These are phyloP conservation scores for Apophysomyces elegans DNA, from an alignment of 371 early-diverging fungal species.

Conservation along the genomic window DNA sequence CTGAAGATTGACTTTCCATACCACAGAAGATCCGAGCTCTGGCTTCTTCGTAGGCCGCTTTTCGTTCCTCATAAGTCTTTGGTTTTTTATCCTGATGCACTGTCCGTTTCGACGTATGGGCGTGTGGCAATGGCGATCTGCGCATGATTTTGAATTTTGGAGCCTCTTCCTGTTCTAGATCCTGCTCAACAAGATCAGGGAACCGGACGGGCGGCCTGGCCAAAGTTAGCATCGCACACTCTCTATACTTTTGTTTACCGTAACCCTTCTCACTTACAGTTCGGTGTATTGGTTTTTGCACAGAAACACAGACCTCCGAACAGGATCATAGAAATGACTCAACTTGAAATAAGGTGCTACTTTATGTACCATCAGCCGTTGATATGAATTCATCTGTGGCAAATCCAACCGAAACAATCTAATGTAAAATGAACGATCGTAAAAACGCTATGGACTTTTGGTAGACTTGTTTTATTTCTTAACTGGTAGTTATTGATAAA, in stretches of 20 bases:
- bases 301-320: conserved; percentile 63
- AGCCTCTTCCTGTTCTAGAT: conserved; percentile 33
- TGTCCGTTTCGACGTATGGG: conserved; percentile 24
- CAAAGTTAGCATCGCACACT: not conserved
- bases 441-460: not conserved
- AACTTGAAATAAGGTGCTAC: conserved; percentile 76
- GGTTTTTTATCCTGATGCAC: conserved; percentile 43
- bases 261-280: conserved; percentile 51
- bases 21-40: conserved; percentile 81
- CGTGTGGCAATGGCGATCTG: conserved; percentile 29
- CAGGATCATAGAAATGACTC: conserved; percentile 64
- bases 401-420: conserved; percentile 68
- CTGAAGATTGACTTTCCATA: conserved; percentile 26
- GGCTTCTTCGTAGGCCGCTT: conserved; percentile 76
- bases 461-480: not conserved
- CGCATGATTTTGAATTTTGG: conserved; percentile 60
- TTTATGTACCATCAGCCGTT: conserved; percentile 75
- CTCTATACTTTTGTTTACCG: not conserved
- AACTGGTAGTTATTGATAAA: conserved; percentile 69
- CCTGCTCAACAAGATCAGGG: conserved; percentile 43
- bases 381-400: conserved; percentile 79
- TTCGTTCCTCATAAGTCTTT: conserved; percentile 71
- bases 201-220: conserved; percentile 58
- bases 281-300: conserved; percentile 64
- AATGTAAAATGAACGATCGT: not conserved